These are phyloP conservation scores for Blastocrithidia nonstop DNA, from an alignment of 208 protist genomes.

Conservation along the genomic window DNA sequence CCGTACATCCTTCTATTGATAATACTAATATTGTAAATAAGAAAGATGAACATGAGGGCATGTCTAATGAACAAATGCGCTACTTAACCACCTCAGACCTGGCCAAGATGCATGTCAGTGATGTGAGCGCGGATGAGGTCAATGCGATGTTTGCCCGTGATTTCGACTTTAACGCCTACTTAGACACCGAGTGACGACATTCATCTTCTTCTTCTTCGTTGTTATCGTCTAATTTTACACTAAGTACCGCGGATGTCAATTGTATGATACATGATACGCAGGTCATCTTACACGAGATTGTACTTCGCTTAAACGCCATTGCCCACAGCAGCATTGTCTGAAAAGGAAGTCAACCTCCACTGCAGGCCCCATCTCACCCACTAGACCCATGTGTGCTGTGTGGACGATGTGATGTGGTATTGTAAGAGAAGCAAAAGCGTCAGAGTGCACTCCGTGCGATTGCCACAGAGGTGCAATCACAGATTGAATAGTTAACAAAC, in stretches of 20 bases:
- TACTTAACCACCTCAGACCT: slow-evolving; percentile 48
- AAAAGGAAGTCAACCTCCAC: slow-evolving; percentile 29
- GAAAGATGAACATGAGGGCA: not conserved
- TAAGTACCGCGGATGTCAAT: slow-evolving; percentile 29
- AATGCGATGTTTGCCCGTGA: slow-evolving; percentile 51
- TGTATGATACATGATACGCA: slow-evolving; percentile 62
- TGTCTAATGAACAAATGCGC: slow-evolving; percentile 4
- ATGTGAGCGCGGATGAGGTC: slow-evolving; percentile 68
- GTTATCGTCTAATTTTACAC: slow-evolving; percentile 20
- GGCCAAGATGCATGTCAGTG: slow-evolving; percentile 27
- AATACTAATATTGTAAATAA: not conserved
- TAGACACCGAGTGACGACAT: slow-evolving; percentile 13
- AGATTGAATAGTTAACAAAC: slow-evolving; percentile 44
- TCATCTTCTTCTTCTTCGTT: too few relatives aligned
- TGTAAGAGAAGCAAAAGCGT: slow-evolving; percentile 24
- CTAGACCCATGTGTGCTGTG: slow-evolving; percentile 59
- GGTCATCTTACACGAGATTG: slow-evolving; percentile 47
- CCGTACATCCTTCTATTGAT: not conserved
- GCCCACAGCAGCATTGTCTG: slow-evolving; percentile 34
- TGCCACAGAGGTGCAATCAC: slow-evolving; percentile 47
- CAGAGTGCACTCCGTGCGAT: slow-evolving; percentile 50
- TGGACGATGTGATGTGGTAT: slow-evolving; percentile 32
- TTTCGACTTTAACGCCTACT: slow-evolving; percentile 62
- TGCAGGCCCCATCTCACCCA: slow-evolving; percentile 44
- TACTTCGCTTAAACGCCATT: slow-evolving; percentile 46